Base-by-base conservation (phyloP, 306 rosid species). In the Hippophae rhamnoides region DNA sequence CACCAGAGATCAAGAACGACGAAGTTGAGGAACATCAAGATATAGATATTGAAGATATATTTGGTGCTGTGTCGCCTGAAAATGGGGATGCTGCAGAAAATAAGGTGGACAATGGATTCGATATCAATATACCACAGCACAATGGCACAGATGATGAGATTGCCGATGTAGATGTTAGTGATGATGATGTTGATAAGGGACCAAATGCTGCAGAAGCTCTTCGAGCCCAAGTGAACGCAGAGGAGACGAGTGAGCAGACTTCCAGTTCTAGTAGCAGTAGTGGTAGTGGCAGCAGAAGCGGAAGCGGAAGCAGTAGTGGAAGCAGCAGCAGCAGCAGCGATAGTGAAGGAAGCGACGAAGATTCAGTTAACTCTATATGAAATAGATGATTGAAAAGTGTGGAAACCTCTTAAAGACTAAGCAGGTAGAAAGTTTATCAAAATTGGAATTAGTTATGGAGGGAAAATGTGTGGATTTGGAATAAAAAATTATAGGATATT, bases 161-260 rank as follows among this genome's bases (percentile, higher is more conserved):
- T 3, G 95, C 87, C 14, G 98, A 87, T 64, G 92, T 92, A 61
- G 89, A 81, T 57, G 98, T 72, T 57, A 92, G 98, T 26, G 95
- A 87, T 7, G 92, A 90, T 55, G 96, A 87, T 76, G 87, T 72
- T 41, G 92, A 87, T 52, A 87, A 79, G 78, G 95, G 95, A 47
- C 89, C 84, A 47, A 87, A 81, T 80, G 95, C 95, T 9, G 93
- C 95, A 41, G 98, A 83, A 73, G 88, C 89, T 55, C 93, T 82
- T 43, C 58, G 81, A 76, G 86, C 87, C 11, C 95, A 85, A 68
- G 87, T 82, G 48, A 85, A 79, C 75, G 92, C 96, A 5, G 87
- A 81, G 77, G 94, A 72, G 58, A 81, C 80, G 64, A 74, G 69
- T 5, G 76, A 69, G 47, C 87, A 72, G 65, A 71, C 83, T 45